These are phyloP conservation scores for Macrolepiota albuminosa DNA, from an alignment of 768 basidiomycete genomes.

Conservation along the genomic window DNA sequence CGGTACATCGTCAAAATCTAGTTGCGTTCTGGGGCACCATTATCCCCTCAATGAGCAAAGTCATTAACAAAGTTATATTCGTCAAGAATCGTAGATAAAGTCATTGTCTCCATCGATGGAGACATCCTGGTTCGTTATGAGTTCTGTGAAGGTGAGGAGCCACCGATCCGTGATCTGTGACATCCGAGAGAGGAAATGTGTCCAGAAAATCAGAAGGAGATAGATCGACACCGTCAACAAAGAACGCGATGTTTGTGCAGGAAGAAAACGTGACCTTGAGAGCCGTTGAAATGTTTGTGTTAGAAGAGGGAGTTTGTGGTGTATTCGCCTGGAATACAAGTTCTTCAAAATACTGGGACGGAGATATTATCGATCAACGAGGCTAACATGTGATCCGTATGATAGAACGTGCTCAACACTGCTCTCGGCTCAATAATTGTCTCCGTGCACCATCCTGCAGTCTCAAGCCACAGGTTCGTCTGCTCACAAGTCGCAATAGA, in stretches of 20 bases:
- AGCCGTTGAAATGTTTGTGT: conserved; percentile 10
- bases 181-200: not conserved
- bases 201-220: conserved; percentile 14
- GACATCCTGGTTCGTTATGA: conserved; percentile 19
- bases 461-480: conserved; percentile 24
- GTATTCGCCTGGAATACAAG: conserved; percentile 30
- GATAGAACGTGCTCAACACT: conserved; percentile 21
- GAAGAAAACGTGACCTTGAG: conserved; percentile 22
- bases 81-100: conserved; percentile 34
- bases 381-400: conserved; percentile 25
- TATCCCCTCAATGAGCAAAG: conserved; percentile 5
- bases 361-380: conserved; percentile 44
- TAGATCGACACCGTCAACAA: conserved; percentile 21
- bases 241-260: conserved; percentile 18
- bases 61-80: conserved; percentile 22
- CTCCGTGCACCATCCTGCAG: conserved; percentile 14
- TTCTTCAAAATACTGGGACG: conserved; percentile 24
- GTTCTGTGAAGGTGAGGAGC: conserved; percentile 11
- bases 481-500: conserved; percentile 17
- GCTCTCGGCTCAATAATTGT: conserved; percentile 17
- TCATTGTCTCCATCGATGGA: conserved; percentile 25
- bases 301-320: conserved; percentile 11
- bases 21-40: not conserved
- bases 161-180: conserved; percentile 8
- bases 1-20: conserved; percentile 15